Evolutionary conservation across 495 filamentous ascomycete genomes (phyloP).

Genomic region (Cladorrhinum samala): DNA sequence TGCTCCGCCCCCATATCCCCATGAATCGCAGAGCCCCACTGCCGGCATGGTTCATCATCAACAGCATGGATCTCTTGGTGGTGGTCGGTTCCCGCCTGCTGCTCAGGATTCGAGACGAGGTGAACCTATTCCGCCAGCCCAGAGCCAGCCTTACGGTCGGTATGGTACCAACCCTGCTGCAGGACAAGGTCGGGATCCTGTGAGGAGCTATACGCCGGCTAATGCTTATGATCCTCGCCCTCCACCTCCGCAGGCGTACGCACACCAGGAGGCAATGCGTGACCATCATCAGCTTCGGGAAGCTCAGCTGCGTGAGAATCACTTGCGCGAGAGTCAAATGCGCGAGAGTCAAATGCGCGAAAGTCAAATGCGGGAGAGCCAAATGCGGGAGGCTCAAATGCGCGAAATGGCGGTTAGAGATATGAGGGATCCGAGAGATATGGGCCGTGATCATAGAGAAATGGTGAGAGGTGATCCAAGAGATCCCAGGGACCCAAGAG

Average conservation of each 20-base stretch:
- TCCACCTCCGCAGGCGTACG: conserved; percentile 18
- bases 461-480: not conserved
- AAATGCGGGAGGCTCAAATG: conserved; percentile 10
- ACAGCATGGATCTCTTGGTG: conserved; percentile 20
- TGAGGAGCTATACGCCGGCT: conserved; percentile 27
- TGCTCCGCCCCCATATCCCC: conserved; percentile 26
- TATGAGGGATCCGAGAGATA: conserved; percentile 1
- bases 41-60: conserved; percentile 21
- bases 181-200: conserved; percentile 13
- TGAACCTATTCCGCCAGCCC: conserved; percentile 12
- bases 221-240: conserved; percentile 18
- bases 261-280: conserved; percentile 8
- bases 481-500: conserved; percentile 2
- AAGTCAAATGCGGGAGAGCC: conserved; percentile 2
- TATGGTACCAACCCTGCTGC: conserved; percentile 28
- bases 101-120: conserved; percentile 16
- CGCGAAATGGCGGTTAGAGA: conserved; percentile 6
- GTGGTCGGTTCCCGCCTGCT: conserved; percentile 16
- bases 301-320: conserved; percentile 1
- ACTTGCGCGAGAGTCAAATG: conserved; percentile 13
- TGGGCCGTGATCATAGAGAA: not conserved
- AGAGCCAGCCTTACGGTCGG: conserved; percentile 29
- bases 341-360: conserved; percentile 6
- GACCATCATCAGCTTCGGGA: conserved; percentile 13
- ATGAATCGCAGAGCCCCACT: conserved; percentile 24